phyloP scores from a whole-genome alignment of 2,329 filamentous ascomycete species.

The Fusarium pseudoanthophilum region DNA sequence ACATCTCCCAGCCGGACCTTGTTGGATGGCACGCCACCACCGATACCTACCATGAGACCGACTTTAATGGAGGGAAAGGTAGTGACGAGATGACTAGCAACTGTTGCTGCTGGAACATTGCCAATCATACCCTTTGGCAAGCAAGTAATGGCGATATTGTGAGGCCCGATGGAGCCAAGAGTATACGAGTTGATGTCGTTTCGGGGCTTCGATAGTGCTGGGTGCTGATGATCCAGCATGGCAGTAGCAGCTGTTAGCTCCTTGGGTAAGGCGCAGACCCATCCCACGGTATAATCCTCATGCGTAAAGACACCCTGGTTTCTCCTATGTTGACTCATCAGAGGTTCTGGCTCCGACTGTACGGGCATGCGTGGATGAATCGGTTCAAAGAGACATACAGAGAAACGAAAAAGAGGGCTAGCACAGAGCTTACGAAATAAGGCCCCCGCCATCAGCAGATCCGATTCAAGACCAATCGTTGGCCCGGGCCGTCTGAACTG shows the following conservation, averaged over 20 bases:
- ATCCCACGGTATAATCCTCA: neutral
- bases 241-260: neutral
- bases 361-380: neutral
- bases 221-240: neutral
- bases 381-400: fast-evolving
- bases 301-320: neutral
- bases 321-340: neutral
- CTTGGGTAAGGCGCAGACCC: neutral
- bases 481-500: fast-evolving
- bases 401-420: neutral
- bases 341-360: too few relatives aligned
- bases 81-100: neutral
- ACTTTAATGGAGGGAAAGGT: neutral
- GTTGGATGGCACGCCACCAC: neutral
- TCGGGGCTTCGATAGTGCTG: neutral
- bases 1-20: neutral
- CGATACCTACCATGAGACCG: neutral
- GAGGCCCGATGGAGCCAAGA: neutral
- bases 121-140: neutral
- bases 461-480: neutral
- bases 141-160: neutral
- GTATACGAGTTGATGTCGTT: neutral
- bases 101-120: neutral
- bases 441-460: neutral
- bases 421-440: neutral